phyloP scores from a whole-genome alignment of 441 rosid genomes.

The Pelargonium exstipulatum region DNA sequence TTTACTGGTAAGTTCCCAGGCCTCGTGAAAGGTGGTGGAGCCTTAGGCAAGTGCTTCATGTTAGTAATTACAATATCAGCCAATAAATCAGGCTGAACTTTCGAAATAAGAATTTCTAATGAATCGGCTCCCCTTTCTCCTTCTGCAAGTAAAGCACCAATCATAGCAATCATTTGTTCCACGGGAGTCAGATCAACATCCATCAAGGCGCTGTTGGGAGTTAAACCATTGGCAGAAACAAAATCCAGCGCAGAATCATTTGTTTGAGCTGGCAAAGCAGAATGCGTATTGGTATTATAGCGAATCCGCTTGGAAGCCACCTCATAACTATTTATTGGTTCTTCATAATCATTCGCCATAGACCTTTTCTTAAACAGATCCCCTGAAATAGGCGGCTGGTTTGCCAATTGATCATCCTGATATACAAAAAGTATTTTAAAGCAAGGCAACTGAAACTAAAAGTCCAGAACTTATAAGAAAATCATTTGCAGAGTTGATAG shows the following conservation, averaged over 20 bases:
- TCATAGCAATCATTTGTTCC: constrained; percentile 97
- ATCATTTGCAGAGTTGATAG: constrained; percentile 7
- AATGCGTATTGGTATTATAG: constrained; percentile 41
- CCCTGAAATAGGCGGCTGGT: constrained; percentile 49
- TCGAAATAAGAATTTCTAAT: constrained; percentile 83
- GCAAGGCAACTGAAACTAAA: constrained; percentile 20
- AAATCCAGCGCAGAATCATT: constrained; percentile 51
- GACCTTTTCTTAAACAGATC: constrained; percentile 71
- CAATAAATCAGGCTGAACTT: constrained; percentile 93
- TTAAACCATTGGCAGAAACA: constrained; percentile 50
- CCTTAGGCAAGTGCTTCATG: constrained; percentile 93
- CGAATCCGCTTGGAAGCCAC: constrained; percentile 57
- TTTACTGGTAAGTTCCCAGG: constrained; percentile 36
- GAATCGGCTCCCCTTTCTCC: constrained; percentile 99
- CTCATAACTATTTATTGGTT: constrained; percentile 50
- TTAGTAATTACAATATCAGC: constrained; percentile 97
- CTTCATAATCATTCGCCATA: constrained; percentile 59
- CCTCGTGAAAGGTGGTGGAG: constrained; percentile 55
- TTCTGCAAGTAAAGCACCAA: constrained; percentile 99
- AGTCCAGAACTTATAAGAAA: constrained; percentile 16
- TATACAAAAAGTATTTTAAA: constrained; percentile 21
- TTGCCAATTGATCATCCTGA: constrained; percentile 74
- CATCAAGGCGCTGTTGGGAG: constrained; percentile 41
- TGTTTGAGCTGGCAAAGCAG: constrained; percentile 34
- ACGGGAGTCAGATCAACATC: constrained; percentile 81